Evolutionary conservation across 192 early-diverging fungal species (phyloP).

Genomic region (Gigaspora rosea): DNA sequence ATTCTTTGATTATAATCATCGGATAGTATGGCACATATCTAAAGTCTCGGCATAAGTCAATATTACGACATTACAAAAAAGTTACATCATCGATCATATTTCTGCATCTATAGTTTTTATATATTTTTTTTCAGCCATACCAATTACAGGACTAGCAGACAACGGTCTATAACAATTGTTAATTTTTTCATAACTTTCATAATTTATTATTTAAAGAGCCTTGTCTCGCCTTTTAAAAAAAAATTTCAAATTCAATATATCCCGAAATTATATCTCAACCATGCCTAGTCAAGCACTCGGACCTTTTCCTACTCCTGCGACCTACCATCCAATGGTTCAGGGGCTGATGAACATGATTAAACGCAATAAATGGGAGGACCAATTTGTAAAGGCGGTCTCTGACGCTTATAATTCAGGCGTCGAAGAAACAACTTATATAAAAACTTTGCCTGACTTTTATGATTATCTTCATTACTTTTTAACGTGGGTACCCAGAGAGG

Average conservation of each 20-base stretch:
- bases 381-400: not conserved
- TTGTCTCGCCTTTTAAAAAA: too few species aligned
- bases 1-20: too few species aligned
- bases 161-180: too few species aligned
- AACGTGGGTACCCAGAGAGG: slow-evolving; percentile 24
- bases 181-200: too few species aligned
- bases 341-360: not conserved
- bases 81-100: too few species aligned
- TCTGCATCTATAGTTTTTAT: too few species aligned
- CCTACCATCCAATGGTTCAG: slow-evolving; percentile 2
- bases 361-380: not conserved
- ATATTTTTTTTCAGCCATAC: too few species aligned
- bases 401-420: not conserved
- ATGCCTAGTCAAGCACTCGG: not conserved
- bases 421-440: not conserved
- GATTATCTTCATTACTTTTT: slow-evolving; percentile 15
- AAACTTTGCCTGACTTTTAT: not conserved
- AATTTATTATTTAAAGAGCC: too few species aligned
- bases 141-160: too few species aligned
- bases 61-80: too few species aligned
- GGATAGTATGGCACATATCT: too few species aligned
- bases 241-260: not conserved
- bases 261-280: not conserved
- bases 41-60: too few species aligned
- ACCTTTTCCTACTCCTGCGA: not conserved